Evolutionary conservation across 108 stramenopile species (phyloP), one percentile per base, ranked within the genome.

Genomic region (Pseudonitzschia delicatissima): DNA sequence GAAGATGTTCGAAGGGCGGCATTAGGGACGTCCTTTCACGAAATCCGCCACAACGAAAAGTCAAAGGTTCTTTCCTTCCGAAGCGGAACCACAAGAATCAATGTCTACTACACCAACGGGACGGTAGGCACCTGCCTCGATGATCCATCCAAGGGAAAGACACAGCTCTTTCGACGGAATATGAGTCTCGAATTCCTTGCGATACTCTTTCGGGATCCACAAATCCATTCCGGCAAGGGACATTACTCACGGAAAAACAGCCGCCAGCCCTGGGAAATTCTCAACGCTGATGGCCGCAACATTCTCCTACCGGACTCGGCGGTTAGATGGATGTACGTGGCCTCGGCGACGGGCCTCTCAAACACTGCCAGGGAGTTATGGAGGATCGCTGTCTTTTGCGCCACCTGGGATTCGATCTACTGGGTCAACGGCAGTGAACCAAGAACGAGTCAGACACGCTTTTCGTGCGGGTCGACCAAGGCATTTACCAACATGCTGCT

Each of bases 71-170:
- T 42, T 42, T 42, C 40, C 15, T 42, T 42, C 40, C 40, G 40
- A 15, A 42, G 40, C 11, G 40, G 40, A 42, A 15, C 40, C 40
- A 15, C 40, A 0, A 11, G 15, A 42, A 42, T 42, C 40, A 74
- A 74, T 49, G 66, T 74, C 47, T 83, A 80, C 48, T 80, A 72
- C 42, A 83, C 72, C 37, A 80, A 76, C 11, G 79, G 57, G 39
- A 77, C 79, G 0, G 50, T 80, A 15, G 77, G 80, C 39, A 77
- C 73, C 13, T 48, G 58, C 27, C 49, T 80, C 62, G 32, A 80
- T 68, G 76, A 83, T 66, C 82, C 78, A 12, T 51, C 9, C 5
- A 45, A 35, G 44, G 79, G 82, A 12, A 55, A 62, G 58, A 80
- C 73, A 57, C 77, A 80, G 48, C 28, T 80, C 5, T 72, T 80